Conservation (phyloP, 257 asterid species). For the Striga asiatica region DNA sequence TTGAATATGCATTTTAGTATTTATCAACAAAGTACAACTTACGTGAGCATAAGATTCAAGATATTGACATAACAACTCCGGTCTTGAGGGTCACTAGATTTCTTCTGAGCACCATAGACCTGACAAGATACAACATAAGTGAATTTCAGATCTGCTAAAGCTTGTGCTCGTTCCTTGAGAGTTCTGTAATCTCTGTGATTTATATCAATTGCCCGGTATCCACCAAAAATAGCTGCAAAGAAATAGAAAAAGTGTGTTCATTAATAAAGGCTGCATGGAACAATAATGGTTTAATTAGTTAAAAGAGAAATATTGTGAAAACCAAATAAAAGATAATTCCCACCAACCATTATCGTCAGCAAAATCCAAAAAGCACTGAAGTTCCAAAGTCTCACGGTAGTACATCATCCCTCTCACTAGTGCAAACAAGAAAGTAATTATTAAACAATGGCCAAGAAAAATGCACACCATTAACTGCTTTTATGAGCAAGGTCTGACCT, state of each 20-base stretch:
- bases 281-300: not conserved
- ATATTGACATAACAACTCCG: slow-evolving; percentile 73
- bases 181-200: slow-evolving; percentile 36
- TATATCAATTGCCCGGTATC: slow-evolving; percentile 60
- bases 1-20: slow-evolving; percentile 1
- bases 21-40: slow-evolving; percentile 28
- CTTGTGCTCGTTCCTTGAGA: slow-evolving; percentile 64
- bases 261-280: not conserved
- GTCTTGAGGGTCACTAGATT: slow-evolving; percentile 60
- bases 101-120: slow-evolving; percentile 88
- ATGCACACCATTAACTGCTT: slow-evolving; percentile 2
- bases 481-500: slow-evolving; percentile 32
- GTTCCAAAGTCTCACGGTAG: slow-evolving; percentile 83
- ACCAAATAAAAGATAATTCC: not conserved
- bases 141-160: slow-evolving; percentile 93
- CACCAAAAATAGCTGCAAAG: slow-evolving; percentile 69
- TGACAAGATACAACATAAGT: slow-evolving; percentile 98
- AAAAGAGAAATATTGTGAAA: slow-evolving; percentile 1
- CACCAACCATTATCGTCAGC: slow-evolving; percentile 78
- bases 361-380: slow-evolving; percentile 88
- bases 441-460: not conserved
- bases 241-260: not conserved
- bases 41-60: slow-evolving; percentile 87
- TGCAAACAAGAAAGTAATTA: slow-evolving; percentile 7
- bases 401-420: slow-evolving; percentile 99